Evolutionary conservation across 345 rosid species (phyloP).

Genomic region (Cochlearia excelsa): DNA sequence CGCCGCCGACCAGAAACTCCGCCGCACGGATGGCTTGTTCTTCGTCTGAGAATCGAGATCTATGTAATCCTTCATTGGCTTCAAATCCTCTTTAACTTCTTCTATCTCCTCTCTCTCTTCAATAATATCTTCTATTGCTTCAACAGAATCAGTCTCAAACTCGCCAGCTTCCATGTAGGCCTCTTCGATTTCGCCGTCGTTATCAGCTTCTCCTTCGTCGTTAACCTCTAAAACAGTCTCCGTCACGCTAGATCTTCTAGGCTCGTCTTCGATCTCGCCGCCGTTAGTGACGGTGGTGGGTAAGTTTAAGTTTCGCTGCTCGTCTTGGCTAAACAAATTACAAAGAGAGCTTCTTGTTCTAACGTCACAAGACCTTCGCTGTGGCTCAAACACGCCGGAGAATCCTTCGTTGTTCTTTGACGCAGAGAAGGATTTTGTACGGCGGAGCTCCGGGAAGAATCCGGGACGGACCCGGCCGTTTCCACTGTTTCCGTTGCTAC

Average conservation of each 20-base stretch:
- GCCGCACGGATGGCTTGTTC: constrained; percentile 61
- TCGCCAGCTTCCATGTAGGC: constrained; percentile 35
- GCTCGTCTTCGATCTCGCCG: constrained; percentile 45
- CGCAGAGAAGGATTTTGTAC: constrained; percentile 93
- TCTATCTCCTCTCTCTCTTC: constrained; percentile 38
- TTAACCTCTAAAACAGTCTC: constrained; percentile 57
- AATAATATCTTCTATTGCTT: constrained; percentile 33
- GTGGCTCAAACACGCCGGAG: constrained; percentile 88
- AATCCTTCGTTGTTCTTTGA: constrained; percentile 82
- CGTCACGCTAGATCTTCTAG: constrained; percentile 44
- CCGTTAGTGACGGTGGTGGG: constrained; percentile 18
- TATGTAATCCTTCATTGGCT: constrained; percentile 87
- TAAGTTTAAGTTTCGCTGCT: constrained; percentile 40
- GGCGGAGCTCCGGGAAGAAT: constrained; percentile 91
- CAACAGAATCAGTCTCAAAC: constrained; percentile 46
- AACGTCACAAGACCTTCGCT: constrained; percentile 94
- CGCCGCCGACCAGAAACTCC: constrained; percentile 99
- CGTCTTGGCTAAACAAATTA: constrained; percentile 68
- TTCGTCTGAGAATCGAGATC: constrained; percentile 77
- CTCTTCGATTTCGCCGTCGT: constrained; percentile 39
- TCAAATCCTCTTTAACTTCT: constrained; percentile 49
- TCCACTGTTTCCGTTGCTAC: constrained; percentile 25
- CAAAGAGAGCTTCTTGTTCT: constrained; percentile 73
- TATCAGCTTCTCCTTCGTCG: constrained; percentile 49
- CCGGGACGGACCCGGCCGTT: constrained; percentile 39